Percentiles rank a stretch among this genome's conserved stretches.
phyloP scores from a whole-genome alignment of 495 filamentous ascomycete species.

The Penicillium subrubescens region DNA sequence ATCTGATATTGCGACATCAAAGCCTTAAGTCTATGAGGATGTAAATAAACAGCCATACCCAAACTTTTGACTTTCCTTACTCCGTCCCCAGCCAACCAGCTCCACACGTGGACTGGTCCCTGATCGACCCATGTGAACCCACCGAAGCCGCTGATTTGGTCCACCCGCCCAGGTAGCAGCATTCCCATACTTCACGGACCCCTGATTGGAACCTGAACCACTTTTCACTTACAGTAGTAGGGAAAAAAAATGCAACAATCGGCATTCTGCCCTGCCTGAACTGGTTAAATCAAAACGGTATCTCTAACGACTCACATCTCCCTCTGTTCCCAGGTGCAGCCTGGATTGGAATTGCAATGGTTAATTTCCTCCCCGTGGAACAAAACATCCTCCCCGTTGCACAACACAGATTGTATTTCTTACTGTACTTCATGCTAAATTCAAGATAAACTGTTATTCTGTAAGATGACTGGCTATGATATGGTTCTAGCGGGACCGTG shows the following conservation, averaged over 20 bases:
- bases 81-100: slow-evolving; percentile 6
- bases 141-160: slow-evolving; percentile 17
- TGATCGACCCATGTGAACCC: slow-evolving; percentile 21
- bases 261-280: neutral
- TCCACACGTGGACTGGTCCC: slow-evolving; percentile 12
- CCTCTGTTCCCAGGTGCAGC: neutral
- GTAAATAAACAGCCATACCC: neutral
- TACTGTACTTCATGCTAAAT: neutral
- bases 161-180: neutral
- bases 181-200: neutral
- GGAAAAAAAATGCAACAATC: neutral
- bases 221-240: neutral
- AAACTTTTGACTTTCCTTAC: neutral
- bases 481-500: neutral
- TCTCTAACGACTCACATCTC: neutral
- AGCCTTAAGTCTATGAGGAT: neutral
- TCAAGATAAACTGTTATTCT: neutral
- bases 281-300: neutral
- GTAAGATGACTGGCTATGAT: neutral
- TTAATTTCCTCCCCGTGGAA: neutral
- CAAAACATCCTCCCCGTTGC: neutral
- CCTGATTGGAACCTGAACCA: neutral
- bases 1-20: neutral
- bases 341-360: neutral
- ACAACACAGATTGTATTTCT: neutral